Percentiles rank a stretch among this genome's conserved stretches.
phyloP scores from a whole-genome alignment of 2,329 filamentous ascomycete species.

The Sporothrix brunneoviolacea region DNA sequence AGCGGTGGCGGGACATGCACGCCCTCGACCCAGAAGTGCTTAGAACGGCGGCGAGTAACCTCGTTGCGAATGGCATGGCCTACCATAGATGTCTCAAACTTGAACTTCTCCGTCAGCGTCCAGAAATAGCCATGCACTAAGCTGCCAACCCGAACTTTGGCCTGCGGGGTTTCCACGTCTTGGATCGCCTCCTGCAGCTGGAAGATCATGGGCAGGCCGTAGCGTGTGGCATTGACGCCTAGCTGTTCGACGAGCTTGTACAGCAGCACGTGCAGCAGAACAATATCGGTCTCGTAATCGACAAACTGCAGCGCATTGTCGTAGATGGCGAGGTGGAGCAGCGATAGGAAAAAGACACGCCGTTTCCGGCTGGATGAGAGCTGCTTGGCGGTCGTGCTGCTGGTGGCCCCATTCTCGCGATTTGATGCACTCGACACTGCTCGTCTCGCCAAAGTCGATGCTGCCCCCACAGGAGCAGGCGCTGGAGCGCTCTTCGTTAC shows the following conservation, averaged over 20 bases:
- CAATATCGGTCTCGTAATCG: constrained; percentile 65
- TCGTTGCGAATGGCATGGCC: constrained; percentile 70
- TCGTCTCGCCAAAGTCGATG: constrained; percentile 43
- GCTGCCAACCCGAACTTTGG: constrained; percentile 74
- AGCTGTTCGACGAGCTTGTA: constrained; percentile 66
- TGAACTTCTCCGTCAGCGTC: constrained; percentile 68
- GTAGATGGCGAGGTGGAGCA: constrained; percentile 83
- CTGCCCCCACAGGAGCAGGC: constrained; percentile 16
- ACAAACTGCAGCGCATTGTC: constrained; percentile 74
- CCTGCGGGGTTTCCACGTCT: constrained; percentile 55
- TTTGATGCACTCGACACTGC: constrained; percentile 63
- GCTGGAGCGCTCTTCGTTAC: constrained; percentile 32
- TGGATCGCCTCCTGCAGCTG: constrained; percentile 79
- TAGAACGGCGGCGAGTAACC: constrained; percentile 64
- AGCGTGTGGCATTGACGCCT: constrained; percentile 73
- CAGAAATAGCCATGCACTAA: constrained; percentile 87
- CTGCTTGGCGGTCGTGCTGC: not conserved
- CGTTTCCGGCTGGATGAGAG: constrained; percentile 32
- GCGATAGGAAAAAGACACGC: constrained; percentile 67
- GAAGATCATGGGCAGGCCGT: constrained; percentile 82
- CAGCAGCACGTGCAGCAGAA: constrained; percentile 71
- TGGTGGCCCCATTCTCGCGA: constrained; percentile 39
- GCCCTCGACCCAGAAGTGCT: constrained; percentile 71
- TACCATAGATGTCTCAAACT: constrained; percentile 62
- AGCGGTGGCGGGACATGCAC: constrained; percentile 63